Percentiles rank a stretch among this genome's conserved stretches.
Conservation (phyloP, 257 asterid species). For the Solanum sitiens region DNA sequence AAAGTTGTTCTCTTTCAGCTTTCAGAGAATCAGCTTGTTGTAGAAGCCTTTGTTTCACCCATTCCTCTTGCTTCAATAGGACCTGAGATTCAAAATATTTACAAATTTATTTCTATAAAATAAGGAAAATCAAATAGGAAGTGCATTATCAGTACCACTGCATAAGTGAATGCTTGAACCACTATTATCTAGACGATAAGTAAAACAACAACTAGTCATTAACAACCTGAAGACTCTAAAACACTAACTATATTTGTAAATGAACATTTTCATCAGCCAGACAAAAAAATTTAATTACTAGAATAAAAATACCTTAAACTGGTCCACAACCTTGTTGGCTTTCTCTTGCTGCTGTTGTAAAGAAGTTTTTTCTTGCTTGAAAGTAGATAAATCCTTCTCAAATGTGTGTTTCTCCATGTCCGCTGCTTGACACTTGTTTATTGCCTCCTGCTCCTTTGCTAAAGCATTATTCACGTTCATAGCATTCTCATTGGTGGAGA, state of each 20-base stretch:
- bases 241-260: background rate
- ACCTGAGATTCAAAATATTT: slow-evolving; percentile 22
- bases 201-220: background rate
- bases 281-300: background rate
- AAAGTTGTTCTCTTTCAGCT: slow-evolving; percentile 23
- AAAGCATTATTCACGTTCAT: slow-evolving; percentile 26
- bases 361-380: slow-evolving; percentile 18
- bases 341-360: slow-evolving; percentile 21
- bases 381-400: slow-evolving; percentile 23
- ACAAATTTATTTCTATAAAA: background rate
- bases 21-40: slow-evolving; percentile 14
- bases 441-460: slow-evolving; percentile 38
- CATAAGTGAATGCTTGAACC: background rate
- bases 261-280: background rate
- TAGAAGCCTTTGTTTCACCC: slow-evolving; percentile 23
- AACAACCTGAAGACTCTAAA: background rate
- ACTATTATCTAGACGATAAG: background rate
- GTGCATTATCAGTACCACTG: background rate
- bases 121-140: background rate
- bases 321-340: slow-evolving; percentile 28
- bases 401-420: slow-evolving; percentile 29
- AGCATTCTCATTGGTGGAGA: slow-evolving; percentile 14
- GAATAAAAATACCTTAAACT: slow-evolving; percentile 46
- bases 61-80: slow-evolving; percentile 43
- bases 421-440: slow-evolving; percentile 31